Percentiles rank a stretch among this genome's conserved stretches.
These are phyloP conservation scores for Colletotrichum orbiculare DNA, from an alignment of 2,329 filamentous ascomycete genomes.

Conservation along the genomic window DNA sequence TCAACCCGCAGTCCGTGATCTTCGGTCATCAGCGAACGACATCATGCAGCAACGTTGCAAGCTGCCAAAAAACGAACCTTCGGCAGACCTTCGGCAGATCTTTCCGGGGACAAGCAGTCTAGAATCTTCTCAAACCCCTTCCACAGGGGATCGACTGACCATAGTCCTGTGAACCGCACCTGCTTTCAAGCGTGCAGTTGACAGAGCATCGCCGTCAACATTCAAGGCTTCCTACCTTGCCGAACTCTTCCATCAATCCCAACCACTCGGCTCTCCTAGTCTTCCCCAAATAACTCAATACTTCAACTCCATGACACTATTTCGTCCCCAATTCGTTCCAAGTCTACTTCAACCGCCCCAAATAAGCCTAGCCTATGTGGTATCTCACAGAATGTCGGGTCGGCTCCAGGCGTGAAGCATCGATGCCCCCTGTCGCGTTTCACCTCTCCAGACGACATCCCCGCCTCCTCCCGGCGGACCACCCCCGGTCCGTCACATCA, in stretches of 20 bases:
- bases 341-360: neutral
- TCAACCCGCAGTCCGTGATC: neutral
- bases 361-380: neutral
- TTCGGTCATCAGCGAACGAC: neutral
- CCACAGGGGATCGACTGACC: neutral
- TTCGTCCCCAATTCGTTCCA: neutral
- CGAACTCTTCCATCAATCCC: conserved; percentile 2
- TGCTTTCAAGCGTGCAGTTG: neutral
- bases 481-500: neutral
- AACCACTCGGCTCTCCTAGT: neutral
- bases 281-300: neutral
- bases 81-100: conserved; percentile 4
- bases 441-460: conserved; percentile 18
- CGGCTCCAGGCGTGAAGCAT: conserved; percentile 1
- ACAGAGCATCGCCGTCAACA: conserved; percentile 1
- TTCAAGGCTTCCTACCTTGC: neutral
- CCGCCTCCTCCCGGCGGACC: conserved; percentile 15
- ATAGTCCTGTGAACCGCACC: neutral
- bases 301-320: neutral
- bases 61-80: neutral
- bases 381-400: neutral
- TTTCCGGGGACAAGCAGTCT: conserved; percentile 2
- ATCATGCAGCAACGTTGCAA: neutral
- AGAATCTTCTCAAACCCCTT: neutral
- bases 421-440: conserved; percentile 16